Percentiles rank a stretch among this genome's conserved stretches.
Conservation (phyloP, 805 yeast genomes). For the Kodamaea neixiangensis region DNA sequence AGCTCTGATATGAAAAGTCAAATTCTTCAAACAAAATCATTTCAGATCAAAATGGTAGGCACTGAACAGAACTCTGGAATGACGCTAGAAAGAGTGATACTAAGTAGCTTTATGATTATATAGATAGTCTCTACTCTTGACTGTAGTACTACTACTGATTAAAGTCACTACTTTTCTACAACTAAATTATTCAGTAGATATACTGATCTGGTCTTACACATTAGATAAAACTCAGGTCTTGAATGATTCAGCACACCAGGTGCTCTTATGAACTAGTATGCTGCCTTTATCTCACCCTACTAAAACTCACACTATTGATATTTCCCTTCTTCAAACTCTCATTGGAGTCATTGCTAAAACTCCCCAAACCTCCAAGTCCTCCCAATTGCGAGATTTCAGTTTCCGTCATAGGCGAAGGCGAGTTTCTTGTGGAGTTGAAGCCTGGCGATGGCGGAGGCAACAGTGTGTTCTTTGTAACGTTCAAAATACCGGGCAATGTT, state of each 20-base stretch:
- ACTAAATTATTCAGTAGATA: too few species aligned
- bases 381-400: background rate
- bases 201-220: too few species aligned
- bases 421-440: background rate
- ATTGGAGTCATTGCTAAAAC: conserved; percentile 6
- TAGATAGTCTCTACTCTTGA: too few species aligned
- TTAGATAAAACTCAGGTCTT: too few species aligned
- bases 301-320: conserved; percentile 26
- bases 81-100: too few species aligned
- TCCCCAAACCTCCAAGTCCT: background rate
- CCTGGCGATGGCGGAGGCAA: conserved; percentile 7
- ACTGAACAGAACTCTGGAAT: too few species aligned
- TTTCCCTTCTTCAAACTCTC: conserved; percentile 14
- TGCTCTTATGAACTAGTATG: too few species aligned
- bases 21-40: background rate
- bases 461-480: background rate
- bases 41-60: background rate
- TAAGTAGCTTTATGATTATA: too few species aligned
- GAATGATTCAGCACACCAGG: too few species aligned
- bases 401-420: background rate
- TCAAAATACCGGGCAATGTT: conserved; percentile 9
- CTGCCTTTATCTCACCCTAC: conserved; percentile 18
- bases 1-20: background rate
- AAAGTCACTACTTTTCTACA: too few species aligned
- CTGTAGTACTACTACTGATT: too few species aligned